Percentiles rank a stretch among this genome's conserved stretches.
phyloP scores from a whole-genome alignment of 305 asterid genomes.

The Fraxinus angustifolia region DNA sequence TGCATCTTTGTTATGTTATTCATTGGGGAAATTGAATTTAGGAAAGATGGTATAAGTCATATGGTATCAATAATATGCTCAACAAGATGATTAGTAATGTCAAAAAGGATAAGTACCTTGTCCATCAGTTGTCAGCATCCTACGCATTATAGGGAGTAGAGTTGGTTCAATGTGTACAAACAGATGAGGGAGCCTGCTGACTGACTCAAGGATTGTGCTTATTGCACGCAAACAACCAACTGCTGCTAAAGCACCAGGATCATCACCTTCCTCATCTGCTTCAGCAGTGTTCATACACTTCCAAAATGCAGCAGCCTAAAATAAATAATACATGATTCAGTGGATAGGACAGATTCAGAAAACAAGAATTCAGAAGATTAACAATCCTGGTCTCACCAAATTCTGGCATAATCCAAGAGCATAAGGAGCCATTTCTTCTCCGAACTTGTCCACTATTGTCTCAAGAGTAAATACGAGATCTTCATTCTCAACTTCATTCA shows the following conservation, averaged over 20 bases:
- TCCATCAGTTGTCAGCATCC: conserved; percentile 95
- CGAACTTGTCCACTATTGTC: conserved; percentile 98
- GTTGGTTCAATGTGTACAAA: conserved; percentile 87
- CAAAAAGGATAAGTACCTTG: conserved; percentile 55
- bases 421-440: conserved; percentile 99
- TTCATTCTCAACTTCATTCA: conserved; percentile 99
- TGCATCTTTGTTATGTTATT: background rate
- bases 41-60: background rate
- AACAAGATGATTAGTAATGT: conserved; percentile 7
- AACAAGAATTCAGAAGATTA: conserved; percentile 8
- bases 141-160: conserved; percentile 84
- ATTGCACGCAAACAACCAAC: conserved; percentile 99
- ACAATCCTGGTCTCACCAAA: conserved; percentile 51
- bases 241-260: conserved; percentile 95
- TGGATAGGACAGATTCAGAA: background rate
- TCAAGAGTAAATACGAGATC: conserved; percentile 99
- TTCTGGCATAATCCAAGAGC: conserved; percentile 98
- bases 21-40: background rate
- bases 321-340: conserved; percentile 10
- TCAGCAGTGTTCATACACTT: conserved; percentile 90
- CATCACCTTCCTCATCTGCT: conserved; percentile 96
- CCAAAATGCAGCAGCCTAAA: conserved; percentile 97
- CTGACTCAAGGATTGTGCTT: conserved; percentile 93
- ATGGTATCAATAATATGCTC: background rate
- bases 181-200: conserved; percentile 82